phyloP scores from a whole-genome alignment of 148 eudicot species.

The Bassia scoparia region DNA sequence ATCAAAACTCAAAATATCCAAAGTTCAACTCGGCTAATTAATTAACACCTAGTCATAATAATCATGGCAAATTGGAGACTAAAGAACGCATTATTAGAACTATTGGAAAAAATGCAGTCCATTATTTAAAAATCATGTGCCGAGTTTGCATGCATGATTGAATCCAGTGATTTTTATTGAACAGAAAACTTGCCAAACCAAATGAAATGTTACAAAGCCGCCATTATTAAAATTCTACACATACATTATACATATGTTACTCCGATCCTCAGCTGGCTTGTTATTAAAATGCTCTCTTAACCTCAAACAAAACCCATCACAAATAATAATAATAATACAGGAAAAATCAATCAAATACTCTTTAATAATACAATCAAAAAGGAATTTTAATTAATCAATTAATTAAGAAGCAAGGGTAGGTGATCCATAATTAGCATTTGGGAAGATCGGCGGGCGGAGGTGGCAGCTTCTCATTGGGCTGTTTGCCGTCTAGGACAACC shows the following conservation, averaged over 20 bases:
- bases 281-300: not conserved
- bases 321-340: too few species aligned
- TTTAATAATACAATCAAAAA: not conserved
- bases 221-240: not conserved
- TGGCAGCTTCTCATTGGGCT: slow-evolving; percentile 54
- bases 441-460: slow-evolving; percentile 74
- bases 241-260: not conserved
- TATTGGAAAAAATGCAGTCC: too few species aligned
- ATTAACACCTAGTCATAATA: too few species aligned
- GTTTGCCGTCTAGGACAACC: slow-evolving; percentile 53
- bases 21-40: too few species aligned
- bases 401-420: not conserved
- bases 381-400: too few species aligned
- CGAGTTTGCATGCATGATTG: not conserved
- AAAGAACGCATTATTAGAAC: too few species aligned
- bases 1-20: too few species aligned
- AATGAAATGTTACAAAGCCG: slow-evolving; percentile 7
- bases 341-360: not conserved
- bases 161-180: not conserved
- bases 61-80: too few species aligned
- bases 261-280: not conserved
- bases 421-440: slow-evolving; percentile 36
- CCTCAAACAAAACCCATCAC: not conserved
- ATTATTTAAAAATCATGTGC: too few species aligned
- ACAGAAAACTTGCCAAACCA: not conserved